Conservation (phyloP, 345 rosid genomes). For the Iberis pinnata region DNA sequence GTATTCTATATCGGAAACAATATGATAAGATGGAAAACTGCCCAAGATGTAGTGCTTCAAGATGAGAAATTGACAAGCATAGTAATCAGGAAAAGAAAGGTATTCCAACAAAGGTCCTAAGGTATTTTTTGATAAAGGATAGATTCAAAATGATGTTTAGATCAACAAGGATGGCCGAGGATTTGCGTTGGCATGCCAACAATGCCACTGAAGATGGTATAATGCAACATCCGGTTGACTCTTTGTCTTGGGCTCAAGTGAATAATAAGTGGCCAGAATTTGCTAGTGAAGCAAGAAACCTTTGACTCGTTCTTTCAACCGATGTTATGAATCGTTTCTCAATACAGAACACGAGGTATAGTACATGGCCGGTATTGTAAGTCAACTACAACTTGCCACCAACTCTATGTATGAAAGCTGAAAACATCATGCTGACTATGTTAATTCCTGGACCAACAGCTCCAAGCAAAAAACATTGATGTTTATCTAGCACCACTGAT, state of each 20-base stretch:
- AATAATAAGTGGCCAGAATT: background rate
- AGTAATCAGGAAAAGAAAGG: background rate
- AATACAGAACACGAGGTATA: background rate
- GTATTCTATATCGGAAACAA: background rate
- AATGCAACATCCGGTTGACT: background rate
- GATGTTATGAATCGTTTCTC: background rate
- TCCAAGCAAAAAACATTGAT: background rate
- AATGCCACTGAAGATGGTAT: background rate
- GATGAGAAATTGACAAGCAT: background rate
- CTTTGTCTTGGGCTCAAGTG: background rate
- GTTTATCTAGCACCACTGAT: background rate
- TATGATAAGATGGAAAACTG: background rate
- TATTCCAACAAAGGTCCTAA: background rate
- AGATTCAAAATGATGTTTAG: background rate
- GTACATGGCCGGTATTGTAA: background rate
- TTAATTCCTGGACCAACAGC: background rate
- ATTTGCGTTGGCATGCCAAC: background rate
- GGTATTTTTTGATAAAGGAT: background rate
- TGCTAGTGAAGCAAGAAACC: background rate
- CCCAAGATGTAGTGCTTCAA: background rate
- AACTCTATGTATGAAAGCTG: background rate
- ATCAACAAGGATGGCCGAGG: background rate
- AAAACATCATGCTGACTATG: background rate
- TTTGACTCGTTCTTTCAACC: background rate
- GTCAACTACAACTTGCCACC: background rate